Evolutionary conservation across 768 basidiomycete genomes (phyloP), one percentile per base, ranked within the genome.

Genomic region (Termitomyces bulborhizus): DNA sequence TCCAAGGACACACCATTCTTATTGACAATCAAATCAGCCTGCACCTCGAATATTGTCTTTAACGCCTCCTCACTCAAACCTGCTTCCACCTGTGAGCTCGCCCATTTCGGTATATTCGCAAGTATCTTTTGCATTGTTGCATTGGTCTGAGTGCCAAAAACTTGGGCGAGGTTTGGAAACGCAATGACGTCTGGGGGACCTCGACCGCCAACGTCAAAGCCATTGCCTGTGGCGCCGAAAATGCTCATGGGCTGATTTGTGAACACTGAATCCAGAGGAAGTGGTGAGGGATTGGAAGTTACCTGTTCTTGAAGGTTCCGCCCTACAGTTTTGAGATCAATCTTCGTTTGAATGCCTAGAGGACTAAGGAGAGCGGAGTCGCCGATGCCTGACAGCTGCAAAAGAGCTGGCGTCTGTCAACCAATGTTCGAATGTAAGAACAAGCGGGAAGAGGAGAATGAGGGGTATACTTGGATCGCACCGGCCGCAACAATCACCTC

Each of bases 281-380:
- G 27, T 12, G 3, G 29, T 32, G 4, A 7, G 46, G 16, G 43
- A 31, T 11, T 27, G 29, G 26, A 16, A 44, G 60, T 5, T 47
- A 73, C 75, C 69, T 81, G 80, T 60, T 83, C 82, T 63, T 83
- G 81, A 26, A 84, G 71, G 62, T 84, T 83, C 65, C 72, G 74
- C 6, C 81, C 81, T 4, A 83, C 80, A 4, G 73, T 75, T 57
- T 73, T 73, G 29, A 82, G 67, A 53, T 80, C 66, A 40, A 82
- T 67, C n/a, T 69, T 65, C 3, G 76, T 73, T 12, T 60, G 63
- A 62, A 85, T 80, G 0, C 76, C 79, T 21, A 83, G 69, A 1
- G 74, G 68, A 0, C 61, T 62, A 0, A 84, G 75, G 21, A 78
- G 42, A 9, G 64, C 63, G 0, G 77, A 66, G 62, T 82, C 79